Percentiles rank a stretch among this genome's conserved stretches.
Conservation (phyloP, 257 asterid species). For the Haberlea rhodopensis region DNA sequence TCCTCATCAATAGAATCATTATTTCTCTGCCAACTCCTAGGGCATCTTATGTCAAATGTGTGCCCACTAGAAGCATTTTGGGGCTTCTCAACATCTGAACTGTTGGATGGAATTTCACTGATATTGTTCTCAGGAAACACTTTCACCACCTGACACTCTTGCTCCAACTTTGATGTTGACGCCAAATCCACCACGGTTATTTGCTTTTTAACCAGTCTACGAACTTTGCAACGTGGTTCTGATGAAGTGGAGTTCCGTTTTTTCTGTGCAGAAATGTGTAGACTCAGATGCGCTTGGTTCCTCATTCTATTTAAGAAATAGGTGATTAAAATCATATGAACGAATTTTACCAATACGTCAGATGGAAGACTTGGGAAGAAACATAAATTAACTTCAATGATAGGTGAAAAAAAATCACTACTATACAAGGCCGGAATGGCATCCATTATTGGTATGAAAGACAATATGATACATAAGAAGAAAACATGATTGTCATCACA, state of each 20-base stretch:
- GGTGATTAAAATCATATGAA: conserved; percentile 16
- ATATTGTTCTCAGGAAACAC: conserved; percentile 24
- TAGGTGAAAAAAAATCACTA: conserved; percentile 7
- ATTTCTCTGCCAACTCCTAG: conserved; percentile 22
- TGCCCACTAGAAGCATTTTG: conserved; percentile 27
- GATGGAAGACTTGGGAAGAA: not conserved
- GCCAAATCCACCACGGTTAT: conserved; percentile 30
- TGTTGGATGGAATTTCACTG: conserved; percentile 23
- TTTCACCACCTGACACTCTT: conserved; percentile 24
- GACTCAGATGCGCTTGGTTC: conserved; percentile 37
- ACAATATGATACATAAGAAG: not conserved
- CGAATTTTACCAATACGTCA: too few species aligned
- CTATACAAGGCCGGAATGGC: not conserved
- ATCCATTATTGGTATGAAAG: not conserved
- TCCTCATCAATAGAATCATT: conserved; percentile 29
- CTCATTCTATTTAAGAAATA: conserved; percentile 32
- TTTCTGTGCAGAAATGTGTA: conserved; percentile 30
- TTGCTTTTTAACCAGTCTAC: conserved; percentile 58
- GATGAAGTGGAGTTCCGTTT: conserved; percentile 38
- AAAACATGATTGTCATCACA: too few species aligned
- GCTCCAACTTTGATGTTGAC: conserved; percentile 36
- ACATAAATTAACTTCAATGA: not conserved
- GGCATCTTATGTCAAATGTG: conserved; percentile 24
- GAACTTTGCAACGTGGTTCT: conserved; percentile 38
- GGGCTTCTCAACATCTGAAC: conserved; percentile 35